phyloP scores from a whole-genome alignment of 2,329 filamentous ascomycete genomes.

The Anthostomella pinea region DNA sequence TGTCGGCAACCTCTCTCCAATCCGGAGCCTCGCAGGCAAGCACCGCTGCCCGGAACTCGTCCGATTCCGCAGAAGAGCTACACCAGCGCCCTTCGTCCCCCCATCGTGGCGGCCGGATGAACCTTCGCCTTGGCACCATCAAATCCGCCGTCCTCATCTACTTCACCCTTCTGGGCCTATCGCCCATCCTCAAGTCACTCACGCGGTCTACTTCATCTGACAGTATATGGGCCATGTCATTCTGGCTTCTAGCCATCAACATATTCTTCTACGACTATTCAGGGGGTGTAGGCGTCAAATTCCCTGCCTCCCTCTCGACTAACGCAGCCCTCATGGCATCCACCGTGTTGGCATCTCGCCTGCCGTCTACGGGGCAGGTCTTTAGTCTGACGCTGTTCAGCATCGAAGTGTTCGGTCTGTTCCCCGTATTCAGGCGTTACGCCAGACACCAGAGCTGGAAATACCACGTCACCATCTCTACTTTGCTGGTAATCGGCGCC shows the following conservation, averaged over 20 bases:
- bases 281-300: slow-evolving; percentile 60
- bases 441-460: slow-evolving; percentile 77
- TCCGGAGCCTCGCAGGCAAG: slow-evolving; percentile 39
- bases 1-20: slow-evolving; percentile 55
- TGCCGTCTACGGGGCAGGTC: slow-evolving; percentile 88
- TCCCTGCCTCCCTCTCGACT: slow-evolving; percentile 77
- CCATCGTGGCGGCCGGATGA: slow-evolving; percentile 39
- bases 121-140: slow-evolving; percentile 68
- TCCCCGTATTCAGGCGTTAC: slow-evolving; percentile 94
- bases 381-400: slow-evolving; percentile 94
- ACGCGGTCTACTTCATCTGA: slow-evolving; percentile 89
- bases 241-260: slow-evolving; percentile 90
- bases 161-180: slow-evolving; percentile 85
- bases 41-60: slow-evolving; percentile 26
- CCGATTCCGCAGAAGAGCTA: slow-evolving; percentile 32
- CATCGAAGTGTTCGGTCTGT: slow-evolving; percentile 95
- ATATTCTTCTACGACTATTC: slow-evolving; percentile 98
- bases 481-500: slow-evolving; percentile 73
- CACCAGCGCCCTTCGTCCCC: slow-evolving; percentile 33
- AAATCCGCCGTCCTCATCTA: slow-evolving; percentile 94
- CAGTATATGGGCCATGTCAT: slow-evolving; percentile 96
- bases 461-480: slow-evolving; percentile 75
- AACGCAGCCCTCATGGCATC: slow-evolving; percentile 96
- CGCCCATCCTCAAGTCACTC: slow-evolving; percentile 94
- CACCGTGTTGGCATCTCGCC: slow-evolving; percentile 84